Evolutionary conservation across 106 monocot species (phyloP).

Genomic region (Alisma plantagoaquatica): DNA sequence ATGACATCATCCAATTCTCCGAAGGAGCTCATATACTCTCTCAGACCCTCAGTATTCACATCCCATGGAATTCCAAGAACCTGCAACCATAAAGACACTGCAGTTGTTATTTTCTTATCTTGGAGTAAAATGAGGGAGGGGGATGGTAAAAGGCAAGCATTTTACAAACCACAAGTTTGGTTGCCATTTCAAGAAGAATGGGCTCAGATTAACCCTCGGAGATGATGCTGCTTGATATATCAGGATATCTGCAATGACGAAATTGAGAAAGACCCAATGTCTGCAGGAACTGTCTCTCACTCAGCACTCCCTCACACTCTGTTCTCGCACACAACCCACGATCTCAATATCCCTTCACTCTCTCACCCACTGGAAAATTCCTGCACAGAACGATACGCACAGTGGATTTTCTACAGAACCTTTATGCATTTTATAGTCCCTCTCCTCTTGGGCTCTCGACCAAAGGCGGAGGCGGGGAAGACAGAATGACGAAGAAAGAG

Average conservation of each 20-base stretch:
- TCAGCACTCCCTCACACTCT: constrained; percentile 4
- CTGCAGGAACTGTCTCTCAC: constrained; percentile 1
- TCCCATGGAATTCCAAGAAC: constrained; percentile 40
- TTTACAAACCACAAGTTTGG: constrained; percentile 25
- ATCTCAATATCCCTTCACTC: constrained; percentile 3
- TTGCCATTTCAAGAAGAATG: constrained; percentile 13
- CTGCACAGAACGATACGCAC: constrained; percentile 28
- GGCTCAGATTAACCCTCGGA: neutral
- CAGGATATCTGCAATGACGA: neutral
- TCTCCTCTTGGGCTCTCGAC: constrained; percentile 9
- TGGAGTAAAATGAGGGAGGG: neutral
- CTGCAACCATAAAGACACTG: neutral
- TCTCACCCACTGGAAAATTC: constrained; percentile 12
- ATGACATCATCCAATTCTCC: constrained; percentile 34
- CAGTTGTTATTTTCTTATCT: too few species aligned
- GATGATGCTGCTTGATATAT: neutral
- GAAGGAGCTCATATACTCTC: constrained; percentile 36
- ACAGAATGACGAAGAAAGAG: too few species aligned
- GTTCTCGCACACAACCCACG: constrained; percentile 2
- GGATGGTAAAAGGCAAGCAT: neutral
- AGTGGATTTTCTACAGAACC: neutral
- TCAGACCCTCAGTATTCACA: constrained; percentile 33
- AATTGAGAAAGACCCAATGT: neutral
- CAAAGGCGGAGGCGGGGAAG: constrained; percentile 2
- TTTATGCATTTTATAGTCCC: neutral